Base-by-base conservation (phyloP, 2,329 filamentous ascomycete species). In the Bimuria novae-zelandiae region DNA sequence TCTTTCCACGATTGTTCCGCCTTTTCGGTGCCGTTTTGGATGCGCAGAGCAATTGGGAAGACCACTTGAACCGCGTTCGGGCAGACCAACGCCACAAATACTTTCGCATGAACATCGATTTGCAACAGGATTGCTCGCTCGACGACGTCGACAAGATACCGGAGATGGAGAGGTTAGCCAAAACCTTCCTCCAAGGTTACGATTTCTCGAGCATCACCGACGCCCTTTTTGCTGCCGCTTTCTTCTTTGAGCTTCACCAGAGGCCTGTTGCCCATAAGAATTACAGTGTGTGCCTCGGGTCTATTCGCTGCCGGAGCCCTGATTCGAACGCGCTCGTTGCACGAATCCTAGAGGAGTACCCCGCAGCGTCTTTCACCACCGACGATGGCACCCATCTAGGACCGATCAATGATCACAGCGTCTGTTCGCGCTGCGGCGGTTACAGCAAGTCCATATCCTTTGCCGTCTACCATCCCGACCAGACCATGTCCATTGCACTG, bases 21-120 rank as follows among this genome's bases (percentile, higher is more conserved):
- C 42, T 61, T 22, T 59, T 61, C 16, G 53, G 51, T n/a, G 50
- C 52, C 5, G 19, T 61, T 11, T 42, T 61, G 19, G 48, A 59
- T 36, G 45, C 54, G 10, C 27, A 61, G 27, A 30, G 33, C 16
- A 36, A 46, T 41, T 61, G 16, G 54, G 25, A 57, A 17, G 36
- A 61, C 6, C 17, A 61, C 30, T 21, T 59, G 21, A 61, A 59
- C n/a, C 6, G 22, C 45, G 33, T 57, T 3, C 21, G 40, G 17
- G 36, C 21, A 35, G 42, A 52, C 3, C n/a, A 57, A 30, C 30
- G 27, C 21, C 12, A 54, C 19, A 61, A 53, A 40, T 58, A 62
- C 37, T 50, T 58, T 25, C 32, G 32, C 12, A 54, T 62, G 14
- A 62, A 62, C 22, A 56, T 60, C 32, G 17, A 48, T 2, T n/a